phyloP scores from a whole-genome alignment of 176 grass and related monocot species.

The Cocos nucifera region DNA sequence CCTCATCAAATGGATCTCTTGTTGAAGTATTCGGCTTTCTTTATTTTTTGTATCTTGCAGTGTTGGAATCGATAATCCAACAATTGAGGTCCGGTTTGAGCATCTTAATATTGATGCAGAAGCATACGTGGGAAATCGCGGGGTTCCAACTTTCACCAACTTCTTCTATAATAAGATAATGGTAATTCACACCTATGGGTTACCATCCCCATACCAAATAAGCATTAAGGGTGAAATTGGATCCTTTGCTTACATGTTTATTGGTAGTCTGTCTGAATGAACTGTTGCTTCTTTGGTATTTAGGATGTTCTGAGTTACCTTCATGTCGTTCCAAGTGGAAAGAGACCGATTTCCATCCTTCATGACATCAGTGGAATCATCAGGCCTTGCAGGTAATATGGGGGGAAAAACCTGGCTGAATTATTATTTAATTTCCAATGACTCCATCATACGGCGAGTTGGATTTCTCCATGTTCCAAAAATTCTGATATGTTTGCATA shows the following conservation, averaged over 20 bases:
- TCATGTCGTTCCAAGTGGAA: slow-evolving; percentile 50
- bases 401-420: background rate
- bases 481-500: background rate
- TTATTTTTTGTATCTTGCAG: slow-evolving; percentile 23
- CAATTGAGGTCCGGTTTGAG: slow-evolving; percentile 84
- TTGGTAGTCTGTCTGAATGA: too few species aligned
- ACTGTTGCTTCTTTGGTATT: too few species aligned
- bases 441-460: too few species aligned
- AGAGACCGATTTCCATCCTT: slow-evolving; percentile 64
- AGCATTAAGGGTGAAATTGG: too few species aligned
- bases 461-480: background rate
- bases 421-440: too few species aligned
- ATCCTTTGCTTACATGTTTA: too few species aligned
- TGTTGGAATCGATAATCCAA: slow-evolving; percentile 86
- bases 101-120: slow-evolving; percentile 66
- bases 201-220: too few species aligned
- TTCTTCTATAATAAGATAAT: slow-evolving; percentile 87
- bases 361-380: slow-evolving; percentile 78
- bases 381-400: slow-evolving; percentile 55
- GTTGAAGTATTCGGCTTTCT: background rate
- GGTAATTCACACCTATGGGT: slow-evolving; percentile 19
- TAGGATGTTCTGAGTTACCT: slow-evolving; percentile 63
- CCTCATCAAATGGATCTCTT: too few species aligned
- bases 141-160: slow-evolving; percentile 73
- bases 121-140: slow-evolving; percentile 76